Evolutionary conservation across 306 rosid genomes (phyloP), one percentile per base, ranked within the genome.

Genomic region (Prosopis cineraria): DNA sequence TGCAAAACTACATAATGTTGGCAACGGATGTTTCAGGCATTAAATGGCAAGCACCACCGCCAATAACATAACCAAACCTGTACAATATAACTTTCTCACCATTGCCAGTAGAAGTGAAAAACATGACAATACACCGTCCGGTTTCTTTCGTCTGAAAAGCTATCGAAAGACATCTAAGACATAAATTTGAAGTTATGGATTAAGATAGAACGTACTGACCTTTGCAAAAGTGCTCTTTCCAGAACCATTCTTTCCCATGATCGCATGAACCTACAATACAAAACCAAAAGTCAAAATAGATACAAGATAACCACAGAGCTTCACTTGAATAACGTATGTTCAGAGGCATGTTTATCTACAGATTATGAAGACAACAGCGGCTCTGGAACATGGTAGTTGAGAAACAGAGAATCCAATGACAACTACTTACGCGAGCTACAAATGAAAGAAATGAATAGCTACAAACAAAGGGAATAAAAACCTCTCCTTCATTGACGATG

Each of bases 171-270:
- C 40, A 31, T 14, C 31, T 34, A 19, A 64, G 12, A 3, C 45
- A 34, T 34, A n/a, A 7, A 64, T 22, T 63, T n/a, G 33, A n/a
- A 16, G 39, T 3, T 3, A 64, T n/a, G 29, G 22, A 11, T 64
- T 58, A 29, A 33, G 25, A 33, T 34, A 64, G 29, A 36, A 10
- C n/a, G 48, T 10, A 44, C 73, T 3, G 37, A 90, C 98, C 96
- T 94, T 94, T 14, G 98, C 93, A 60, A 95, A 88, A 22, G 98
- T 95, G 87, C 98, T 92, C 80, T 95, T 95, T 41, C 98, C 98
- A 3, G 98, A 95, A 83, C 98, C 98, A 41, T 95, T 95, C 76
- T 89, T 90, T 9, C 98, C 98, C 98, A 95, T 95, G 82, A 95
- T 85, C 10, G 98, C 98, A 75, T 95, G 98, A 75, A 92, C 88